These are phyloP conservation scores for Plenodomus lindquistii DNA, from an alignment of 2,329 filamentous ascomycete genomes.

Conservation along the genomic window DNA sequence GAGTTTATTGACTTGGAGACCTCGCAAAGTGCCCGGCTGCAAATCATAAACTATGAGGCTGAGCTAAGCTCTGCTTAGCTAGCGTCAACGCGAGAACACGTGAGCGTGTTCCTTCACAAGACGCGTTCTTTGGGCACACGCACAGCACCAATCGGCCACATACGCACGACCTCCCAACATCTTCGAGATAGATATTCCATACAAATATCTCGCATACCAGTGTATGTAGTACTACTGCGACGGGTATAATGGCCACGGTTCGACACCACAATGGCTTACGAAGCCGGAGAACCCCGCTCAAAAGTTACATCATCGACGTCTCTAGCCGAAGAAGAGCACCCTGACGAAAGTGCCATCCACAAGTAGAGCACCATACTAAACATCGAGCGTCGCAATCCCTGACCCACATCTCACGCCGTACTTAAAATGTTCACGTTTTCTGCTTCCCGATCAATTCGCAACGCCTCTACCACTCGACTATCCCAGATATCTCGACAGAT, in stretches of 20 bases:
- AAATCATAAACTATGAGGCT: no score
- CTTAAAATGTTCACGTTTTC: constrained; percentile 20
- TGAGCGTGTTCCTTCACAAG: no score
- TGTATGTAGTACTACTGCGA: no score
- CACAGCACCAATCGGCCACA: neutral
- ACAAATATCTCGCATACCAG: no score
- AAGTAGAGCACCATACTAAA: neutral
- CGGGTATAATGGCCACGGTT: no score
- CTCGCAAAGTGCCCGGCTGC: no score
- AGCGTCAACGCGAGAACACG: neutral
- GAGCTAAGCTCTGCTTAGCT: no score
- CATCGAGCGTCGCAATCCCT: neutral
- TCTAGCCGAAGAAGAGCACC: neutral
- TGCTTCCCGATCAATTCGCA: constrained; percentile 17
- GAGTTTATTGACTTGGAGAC: no score
- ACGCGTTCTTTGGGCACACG: neutral
- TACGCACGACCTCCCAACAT: no score
- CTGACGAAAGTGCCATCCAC: neutral
- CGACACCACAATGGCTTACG: neutral
- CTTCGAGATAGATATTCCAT: no score
- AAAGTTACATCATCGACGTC: neutral
- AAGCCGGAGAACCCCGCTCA: neutral
- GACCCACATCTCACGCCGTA: neutral
- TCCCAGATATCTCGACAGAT: constrained; percentile 22
- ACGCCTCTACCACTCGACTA: constrained; percentile 11